These are phyloP conservation scores for Graphium sp. DNA, from an alignment of 2,329 filamentous ascomycete species.

Conservation along the genomic window DNA sequence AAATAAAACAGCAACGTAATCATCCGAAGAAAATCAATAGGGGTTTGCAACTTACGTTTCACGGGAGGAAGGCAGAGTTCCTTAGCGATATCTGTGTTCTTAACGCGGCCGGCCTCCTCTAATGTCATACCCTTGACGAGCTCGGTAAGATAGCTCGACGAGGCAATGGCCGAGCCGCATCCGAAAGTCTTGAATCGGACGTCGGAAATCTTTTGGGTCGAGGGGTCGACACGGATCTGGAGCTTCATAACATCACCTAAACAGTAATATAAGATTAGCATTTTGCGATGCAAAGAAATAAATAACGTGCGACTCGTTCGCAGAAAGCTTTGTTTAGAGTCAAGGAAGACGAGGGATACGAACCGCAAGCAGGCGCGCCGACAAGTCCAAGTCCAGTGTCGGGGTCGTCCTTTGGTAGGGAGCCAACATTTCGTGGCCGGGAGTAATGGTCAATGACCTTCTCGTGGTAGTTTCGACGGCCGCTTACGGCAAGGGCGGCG, in stretches of 20 bases:
- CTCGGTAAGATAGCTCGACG: slow-evolving; percentile 90
- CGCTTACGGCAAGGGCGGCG: background rate
- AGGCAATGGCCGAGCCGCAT: slow-evolving; percentile 87
- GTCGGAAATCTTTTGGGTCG: slow-evolving; percentile 76
- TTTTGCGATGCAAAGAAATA: no score
- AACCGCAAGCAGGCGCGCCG: slow-evolving; percentile 72
- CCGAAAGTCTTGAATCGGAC: slow-evolving; percentile 98
- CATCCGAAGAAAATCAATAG: background rate
- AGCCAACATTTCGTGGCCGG: slow-evolving; percentile 36
- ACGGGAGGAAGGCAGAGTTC: slow-evolving; percentile 82
- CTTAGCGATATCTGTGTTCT: slow-evolving; percentile 97
- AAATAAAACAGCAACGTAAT: background rate
- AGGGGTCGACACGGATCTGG: slow-evolving; percentile 69
- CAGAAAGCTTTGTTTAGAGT: no score
- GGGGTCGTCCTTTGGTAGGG: slow-evolving; percentile 52
- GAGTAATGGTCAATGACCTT: slow-evolving; percentile 29
- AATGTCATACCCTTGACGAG: slow-evolving; percentile 87
- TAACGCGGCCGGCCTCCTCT: slow-evolving; percentile 80
- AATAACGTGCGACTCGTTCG: no score
- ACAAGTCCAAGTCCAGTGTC: slow-evolving; percentile 88
- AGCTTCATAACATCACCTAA: slow-evolving; percentile 83
- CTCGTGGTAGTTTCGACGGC: slow-evolving; percentile 3
- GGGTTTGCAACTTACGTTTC: slow-evolving; percentile 45
- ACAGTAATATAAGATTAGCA: no score
- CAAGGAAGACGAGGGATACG: no score